Percentiles rank a stretch among this genome's conserved stretches.
Conservation (phyloP, 257 asterid genomes). For the Solanum sejunctum region DNA sequence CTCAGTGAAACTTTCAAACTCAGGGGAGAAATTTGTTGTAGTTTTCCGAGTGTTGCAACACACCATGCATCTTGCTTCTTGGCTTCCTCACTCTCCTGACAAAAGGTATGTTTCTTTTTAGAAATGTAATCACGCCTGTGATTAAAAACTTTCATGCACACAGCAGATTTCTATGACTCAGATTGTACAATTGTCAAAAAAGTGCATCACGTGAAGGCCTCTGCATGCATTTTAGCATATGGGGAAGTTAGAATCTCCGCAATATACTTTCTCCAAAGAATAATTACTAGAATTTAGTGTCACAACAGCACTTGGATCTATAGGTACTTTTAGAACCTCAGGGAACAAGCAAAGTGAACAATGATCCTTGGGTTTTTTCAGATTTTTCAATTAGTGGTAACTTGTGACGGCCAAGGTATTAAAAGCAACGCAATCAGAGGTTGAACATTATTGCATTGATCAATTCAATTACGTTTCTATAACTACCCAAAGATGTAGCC, state of each 20-base stretch:
- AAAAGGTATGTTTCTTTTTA: slow-evolving; percentile 1
- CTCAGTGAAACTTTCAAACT: slow-evolving; percentile 89
- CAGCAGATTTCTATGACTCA: background rate
- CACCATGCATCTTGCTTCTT: slow-evolving; percentile 65
- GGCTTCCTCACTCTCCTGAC: slow-evolving; percentile 65
- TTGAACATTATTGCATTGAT: background rate
- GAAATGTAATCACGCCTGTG: background rate
- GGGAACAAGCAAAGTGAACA: background rate
- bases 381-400: background rate
- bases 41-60: slow-evolving; percentile 51
- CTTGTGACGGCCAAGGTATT: background rate
- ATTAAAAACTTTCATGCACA: background rate
- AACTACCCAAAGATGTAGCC: background rate
- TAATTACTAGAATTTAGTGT: background rate
- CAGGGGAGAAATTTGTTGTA: slow-evolving; percentile 67
- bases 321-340: background rate
- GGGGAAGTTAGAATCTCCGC: background rate
- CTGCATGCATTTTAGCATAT: background rate
- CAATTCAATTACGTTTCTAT: background rate
- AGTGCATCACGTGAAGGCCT: background rate
- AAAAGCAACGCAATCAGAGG: background rate
- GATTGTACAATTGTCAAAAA: background rate
- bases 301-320: background rate
- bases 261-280: background rate
- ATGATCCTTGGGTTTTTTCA: background rate